Evolutionary conservation across 202 grass and related monocot species (phyloP), one percentile per base, ranked within the genome.

Genomic region (Hordeum pubiflorum): DNA sequence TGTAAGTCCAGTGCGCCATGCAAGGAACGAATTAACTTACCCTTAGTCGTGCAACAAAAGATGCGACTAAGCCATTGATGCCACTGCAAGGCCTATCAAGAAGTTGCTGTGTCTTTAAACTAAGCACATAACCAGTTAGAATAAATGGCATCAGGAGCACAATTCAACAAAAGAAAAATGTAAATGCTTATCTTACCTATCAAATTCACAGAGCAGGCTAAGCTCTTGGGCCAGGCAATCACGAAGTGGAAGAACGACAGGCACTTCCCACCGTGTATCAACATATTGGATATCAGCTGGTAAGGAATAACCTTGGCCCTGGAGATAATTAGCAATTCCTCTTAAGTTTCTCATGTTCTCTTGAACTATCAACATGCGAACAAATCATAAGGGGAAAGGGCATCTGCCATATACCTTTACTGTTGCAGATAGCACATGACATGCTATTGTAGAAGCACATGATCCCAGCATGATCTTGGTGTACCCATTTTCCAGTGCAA

Each of bases 241-340:
- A 64, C 86, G 85, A 69, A 96, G 87, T 33, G 97, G 97, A 87
- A 90, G 78, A 74, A 99, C 78, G 5, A 99, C 80, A 27, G 97
- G 97, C 12, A 93, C 78, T 50, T 99, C 75, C 89, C 85, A 87
- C 66, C 91, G 84, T 69, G 91, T 86, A 85, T 93, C 93, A 72
- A 99, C 85, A 86, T 93, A 99, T 46, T 99, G 97, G 78, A 99
- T 85, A 89, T 99, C 92, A 83, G 87, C 97, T 43, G 97, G 91
- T 84, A 99, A 91, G 81, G 97, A 91, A 50, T 93, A 96, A 40
- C 97, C 97, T 87, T 93, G 92, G 21, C 97, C 97, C 93, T 99
- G 69, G 14, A 13, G 3, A 90, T 33, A 72, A 64, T 73, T 77
- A 60, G 3, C n/a, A 88, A 82, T 59, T 54, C 34, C 9, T 56